Evolutionary conservation across 169 alveolate species (phyloP).

Genomic region (Neospora caninum): DNA sequence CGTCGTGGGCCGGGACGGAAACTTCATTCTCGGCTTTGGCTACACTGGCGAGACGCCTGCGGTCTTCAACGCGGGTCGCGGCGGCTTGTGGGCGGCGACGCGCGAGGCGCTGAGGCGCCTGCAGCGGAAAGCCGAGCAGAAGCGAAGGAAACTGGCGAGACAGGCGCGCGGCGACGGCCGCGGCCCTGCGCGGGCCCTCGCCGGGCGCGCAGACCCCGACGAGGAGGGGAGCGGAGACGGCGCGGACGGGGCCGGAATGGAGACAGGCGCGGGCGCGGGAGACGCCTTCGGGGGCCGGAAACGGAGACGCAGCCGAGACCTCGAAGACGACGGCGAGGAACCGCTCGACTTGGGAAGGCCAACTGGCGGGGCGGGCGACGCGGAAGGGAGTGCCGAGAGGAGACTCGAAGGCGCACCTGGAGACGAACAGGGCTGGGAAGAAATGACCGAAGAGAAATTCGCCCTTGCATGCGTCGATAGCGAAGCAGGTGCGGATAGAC

Average conservation of each 20-base stretch:
- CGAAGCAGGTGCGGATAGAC: background rate
- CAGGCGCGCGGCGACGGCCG: too few relatives aligned
- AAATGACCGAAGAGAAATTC: background rate
- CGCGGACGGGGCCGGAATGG: background rate
- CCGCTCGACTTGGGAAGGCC: background rate
- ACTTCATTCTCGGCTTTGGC: constrained; percentile 85
- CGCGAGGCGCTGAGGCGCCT: background rate
- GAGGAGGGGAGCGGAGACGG: background rate
- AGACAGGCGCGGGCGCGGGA: background rate
- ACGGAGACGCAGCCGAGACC: background rate
- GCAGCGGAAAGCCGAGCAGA: background rate
- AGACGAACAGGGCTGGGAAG: background rate
- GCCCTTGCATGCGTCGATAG: constrained; percentile 35
- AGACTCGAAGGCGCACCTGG: background rate
- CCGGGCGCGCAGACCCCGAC: background rate
- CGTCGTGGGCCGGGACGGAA: constrained; percentile 86
- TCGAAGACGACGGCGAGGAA: background rate
- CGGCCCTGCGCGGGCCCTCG: background rate
- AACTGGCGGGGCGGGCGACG: too few relatives aligned
- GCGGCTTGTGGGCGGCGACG: constrained; percentile 30
- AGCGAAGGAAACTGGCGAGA: background rate
- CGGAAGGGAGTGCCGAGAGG: too few relatives aligned
- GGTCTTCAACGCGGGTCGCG: constrained; percentile 40
- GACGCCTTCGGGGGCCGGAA: background rate
- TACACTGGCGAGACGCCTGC: constrained; percentile 76